phyloP scores from a whole-genome alignment of 768 basidiomycete species.

The Rhizopogon rudus region DNA sequence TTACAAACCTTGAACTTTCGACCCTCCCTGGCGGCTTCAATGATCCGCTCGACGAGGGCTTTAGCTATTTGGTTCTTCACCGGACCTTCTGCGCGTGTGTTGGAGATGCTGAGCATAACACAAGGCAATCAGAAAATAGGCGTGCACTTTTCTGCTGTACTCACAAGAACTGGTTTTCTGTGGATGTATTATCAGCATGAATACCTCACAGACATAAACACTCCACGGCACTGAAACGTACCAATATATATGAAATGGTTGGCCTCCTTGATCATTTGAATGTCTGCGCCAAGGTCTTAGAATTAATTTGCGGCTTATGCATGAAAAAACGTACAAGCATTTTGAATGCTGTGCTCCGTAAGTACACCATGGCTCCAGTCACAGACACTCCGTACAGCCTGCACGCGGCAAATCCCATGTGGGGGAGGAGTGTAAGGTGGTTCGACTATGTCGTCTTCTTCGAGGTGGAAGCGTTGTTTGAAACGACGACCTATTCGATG shows the following conservation, averaged over 20 bases:
- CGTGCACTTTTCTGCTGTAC: conserved; percentile 19
- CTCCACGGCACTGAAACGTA: conserved; percentile 29
- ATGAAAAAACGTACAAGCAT: conserved; percentile 66
- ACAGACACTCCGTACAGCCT: conserved; percentile 79
- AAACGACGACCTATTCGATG: conserved; percentile 52
- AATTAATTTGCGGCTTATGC: not conserved
- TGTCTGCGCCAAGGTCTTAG: conserved; percentile 38
- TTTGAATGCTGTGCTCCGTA: conserved; percentile 88
- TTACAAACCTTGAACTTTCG: conserved; percentile 68
- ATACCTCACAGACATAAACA: conserved; percentile 1
- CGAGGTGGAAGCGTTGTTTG: conserved; percentile 59
- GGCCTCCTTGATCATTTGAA: conserved; percentile 76
- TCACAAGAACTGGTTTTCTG: conserved; percentile 86
- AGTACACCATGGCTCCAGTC: conserved; percentile 96
- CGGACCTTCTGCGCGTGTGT: conserved; percentile 54
- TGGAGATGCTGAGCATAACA: conserved; percentile 58
- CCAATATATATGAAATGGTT: conserved; percentile 92
- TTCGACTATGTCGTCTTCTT: conserved; percentile 34
- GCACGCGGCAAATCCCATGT: conserved; percentile 59
- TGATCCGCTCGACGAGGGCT: conserved; percentile 79
- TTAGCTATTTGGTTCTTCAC: conserved; percentile 81
- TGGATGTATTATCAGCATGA: conserved; percentile 2
- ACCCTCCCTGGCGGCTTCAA: conserved; percentile 68
- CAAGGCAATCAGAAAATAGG: conserved; percentile 3
- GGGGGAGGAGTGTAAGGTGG: conserved; percentile 37